Evolutionary conservation across 139 green algal species (phyloP), one percentile per base, ranked within the genome.

Genomic region (Pleodorina starrii): DNA sequence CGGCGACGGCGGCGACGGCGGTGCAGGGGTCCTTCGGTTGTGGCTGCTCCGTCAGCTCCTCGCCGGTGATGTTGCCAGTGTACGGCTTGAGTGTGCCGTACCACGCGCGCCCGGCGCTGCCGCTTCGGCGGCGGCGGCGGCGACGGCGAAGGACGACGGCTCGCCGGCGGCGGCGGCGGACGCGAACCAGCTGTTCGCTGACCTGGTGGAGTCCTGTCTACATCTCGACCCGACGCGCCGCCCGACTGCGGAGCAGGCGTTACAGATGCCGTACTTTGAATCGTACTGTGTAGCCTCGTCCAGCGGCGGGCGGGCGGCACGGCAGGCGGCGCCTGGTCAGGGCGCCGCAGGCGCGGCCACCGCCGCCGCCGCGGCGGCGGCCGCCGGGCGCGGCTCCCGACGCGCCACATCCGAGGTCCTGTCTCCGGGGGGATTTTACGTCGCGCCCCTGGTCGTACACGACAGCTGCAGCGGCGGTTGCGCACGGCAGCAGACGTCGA

Each of bases 181-280:
- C 29, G 51, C n/a, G n/a, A n/a, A 36, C 5, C n/a, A 69, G 51
- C 51, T 48, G 25, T 68, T 87, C 3, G 14, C 42, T 4, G 66
- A 79, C 1, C 44, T 88, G n/a, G 7, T 88, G 32, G 82, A 36
- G 32, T n/a, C 66, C 0, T 88, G 82, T 44, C 68, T 88, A 19
- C n/a, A 38, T 32, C 63, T 69, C 2, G 66, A 79, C 35, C 82
- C 82, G 3, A 38, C 7, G 1, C 7, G 9, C 5, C 35, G 82
- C 27, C 82, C 82, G 2, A 79, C 32, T 16, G 44, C 44, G 29
- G 44, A 40, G 6, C 27, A 88, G 68, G 40, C 74, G 21, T 32
- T 88, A 6, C 44, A 50, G 17, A 69, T 88, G 82, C 66, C 82
- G 46, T 88, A 88, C 82, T 88, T 88, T 85, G 36, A 5, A 29